Percentiles rank a stretch among this genome's conserved stretches.
phyloP scores from a whole-genome alignment of 129 eudicot species.

The Flaveria ramosissima region DNA sequence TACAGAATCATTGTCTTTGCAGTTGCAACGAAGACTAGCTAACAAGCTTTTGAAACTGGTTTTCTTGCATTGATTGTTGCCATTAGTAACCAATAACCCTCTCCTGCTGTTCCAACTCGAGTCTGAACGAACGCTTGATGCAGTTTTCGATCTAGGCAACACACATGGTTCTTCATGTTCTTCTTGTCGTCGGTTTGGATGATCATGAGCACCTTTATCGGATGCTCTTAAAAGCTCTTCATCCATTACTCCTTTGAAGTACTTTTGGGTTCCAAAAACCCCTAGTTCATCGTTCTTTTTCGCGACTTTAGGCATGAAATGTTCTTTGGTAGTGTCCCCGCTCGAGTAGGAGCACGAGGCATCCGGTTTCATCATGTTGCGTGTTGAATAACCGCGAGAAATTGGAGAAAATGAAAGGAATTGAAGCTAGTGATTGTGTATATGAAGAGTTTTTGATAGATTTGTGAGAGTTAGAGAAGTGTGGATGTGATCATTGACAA shows the following conservation, averaged over 20 bases:
- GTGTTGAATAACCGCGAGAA: neutral
- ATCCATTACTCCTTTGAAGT: constrained; percentile 71
- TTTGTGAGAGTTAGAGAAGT: neutral
- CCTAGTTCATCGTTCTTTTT: constrained; percentile 63
- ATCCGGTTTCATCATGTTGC: constrained; percentile 23
- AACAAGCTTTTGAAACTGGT: constrained; percentile 41
- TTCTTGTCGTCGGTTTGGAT: constrained; percentile 20
- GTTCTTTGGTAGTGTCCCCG: constrained; percentile 35
- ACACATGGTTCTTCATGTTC: constrained; percentile 26
- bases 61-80: constrained; percentile 40
- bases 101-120: constrained; percentile 75
- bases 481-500: neutral
- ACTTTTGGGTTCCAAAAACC: constrained; percentile 71
- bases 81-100: constrained; percentile 45
- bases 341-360: constrained; percentile 58
- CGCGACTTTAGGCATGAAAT: constrained; percentile 2
- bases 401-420: neutral
- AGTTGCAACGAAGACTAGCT: constrained; percentile 51
- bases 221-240: constrained; percentile 25
- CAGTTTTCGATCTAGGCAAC: constrained; percentile 21
- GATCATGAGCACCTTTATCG: neutral
- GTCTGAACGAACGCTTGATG: constrained; percentile 64
- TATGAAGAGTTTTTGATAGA: constrained; percentile 27
- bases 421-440: neutral
- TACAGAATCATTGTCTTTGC: constrained; percentile 52